Conservation (phyloP, 1,284 basidiomycete species). For the Entoloma clypeatum region DNA sequence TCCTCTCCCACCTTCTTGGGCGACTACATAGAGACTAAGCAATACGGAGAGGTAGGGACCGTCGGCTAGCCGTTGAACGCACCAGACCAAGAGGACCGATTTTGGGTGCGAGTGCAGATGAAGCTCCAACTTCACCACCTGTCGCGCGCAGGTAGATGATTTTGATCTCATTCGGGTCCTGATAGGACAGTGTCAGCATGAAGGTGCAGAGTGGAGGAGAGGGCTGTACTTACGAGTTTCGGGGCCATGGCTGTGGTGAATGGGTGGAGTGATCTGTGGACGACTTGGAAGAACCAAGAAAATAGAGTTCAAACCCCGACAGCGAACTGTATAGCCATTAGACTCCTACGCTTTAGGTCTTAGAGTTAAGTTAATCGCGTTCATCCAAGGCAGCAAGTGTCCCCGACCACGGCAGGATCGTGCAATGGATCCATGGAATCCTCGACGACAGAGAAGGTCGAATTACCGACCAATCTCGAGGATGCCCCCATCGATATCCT, state of each 20-base stretch:
- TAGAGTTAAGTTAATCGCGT: conserved; percentile 14
- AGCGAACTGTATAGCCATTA: conserved; percentile 51
- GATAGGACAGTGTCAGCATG: conserved; percentile 20
- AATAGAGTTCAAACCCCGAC: conserved; percentile 52
- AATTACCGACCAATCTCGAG: conserved; percentile 71
- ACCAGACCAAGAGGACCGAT: conserved; percentile 99
- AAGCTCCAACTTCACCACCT: conserved; percentile 99
- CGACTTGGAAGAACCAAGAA: conserved; percentile 22
- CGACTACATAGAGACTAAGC: conserved; percentile 53
- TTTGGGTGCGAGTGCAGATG: conserved; percentile 98
- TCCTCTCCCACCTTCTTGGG: conserved; percentile 99
- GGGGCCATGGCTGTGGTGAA: conserved; percentile 57
- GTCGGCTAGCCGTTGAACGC: conserved; percentile 38
- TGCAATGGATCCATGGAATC: conserved; percentile 81
- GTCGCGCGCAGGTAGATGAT: conserved; percentile 99
- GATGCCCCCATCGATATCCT: conserved; percentile 78
- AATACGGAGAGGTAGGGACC: conserved; percentile 8
- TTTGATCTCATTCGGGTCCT: conserved; percentile 94
- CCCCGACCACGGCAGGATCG: conserved; percentile 31
- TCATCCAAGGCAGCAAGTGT: conserved; percentile 5
- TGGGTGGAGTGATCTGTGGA: conserved; percentile 15
- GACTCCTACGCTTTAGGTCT: conserved; percentile 18
- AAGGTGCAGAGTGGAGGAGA: neutral
- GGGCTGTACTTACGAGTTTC: conserved; percentile 59
- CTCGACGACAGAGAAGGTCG: conserved; percentile 58